Evolutionary conservation across 1,284 basidiomycete genomes (phyloP), one percentile per base, ranked within the genome.

Genomic region (Wolfiporia cocos): DNA sequence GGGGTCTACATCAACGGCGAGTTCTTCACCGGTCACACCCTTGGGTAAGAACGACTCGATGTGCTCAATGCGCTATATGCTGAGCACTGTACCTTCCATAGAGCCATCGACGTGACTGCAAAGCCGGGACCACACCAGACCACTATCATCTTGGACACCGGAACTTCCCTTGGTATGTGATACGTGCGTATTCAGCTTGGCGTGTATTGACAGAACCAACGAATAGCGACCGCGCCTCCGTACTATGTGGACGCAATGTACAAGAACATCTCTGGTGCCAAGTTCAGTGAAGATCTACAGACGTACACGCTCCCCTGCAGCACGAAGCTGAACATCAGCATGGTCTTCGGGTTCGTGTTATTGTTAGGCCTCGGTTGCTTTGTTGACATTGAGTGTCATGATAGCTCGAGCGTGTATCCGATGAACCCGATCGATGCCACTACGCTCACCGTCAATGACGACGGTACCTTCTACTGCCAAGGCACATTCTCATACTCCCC

Each of bases 221-320:
- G 28, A 12, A 9, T 11, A 55, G 53, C 42, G 4, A 38, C 34
- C 3, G 53, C 45, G 6, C 50, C 49, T 11, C 20, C 12, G 14
- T 47, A 41, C 30, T 51, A 52, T 34, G 50, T 50, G 11, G 48
- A 56, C 28, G 48, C 49, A 4, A 45, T 56, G 29, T 56, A 54
- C 40, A 41, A 42, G 33, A 34, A 48, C 29, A 9, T 53, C 7
- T 49, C 55, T 10, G 51, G 53, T 0, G 48, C 51, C 2, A 19
- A 22, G 9, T 49, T 37, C 26, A 41, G 42, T 30, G 31, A 42
- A n/a, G 29, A 19, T 6, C 20, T 37, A 3, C 37, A 38, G 11
- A 15, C 23, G 14, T 54, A 49, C 42, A 29, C 24, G 9, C 23
- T 54, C 10, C 49, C 52, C 2, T 54, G 52, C 37, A 39, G 48